Conservation (phyloP, 1,139 yeast species). For the Diutina scorzettiae region DNA sequence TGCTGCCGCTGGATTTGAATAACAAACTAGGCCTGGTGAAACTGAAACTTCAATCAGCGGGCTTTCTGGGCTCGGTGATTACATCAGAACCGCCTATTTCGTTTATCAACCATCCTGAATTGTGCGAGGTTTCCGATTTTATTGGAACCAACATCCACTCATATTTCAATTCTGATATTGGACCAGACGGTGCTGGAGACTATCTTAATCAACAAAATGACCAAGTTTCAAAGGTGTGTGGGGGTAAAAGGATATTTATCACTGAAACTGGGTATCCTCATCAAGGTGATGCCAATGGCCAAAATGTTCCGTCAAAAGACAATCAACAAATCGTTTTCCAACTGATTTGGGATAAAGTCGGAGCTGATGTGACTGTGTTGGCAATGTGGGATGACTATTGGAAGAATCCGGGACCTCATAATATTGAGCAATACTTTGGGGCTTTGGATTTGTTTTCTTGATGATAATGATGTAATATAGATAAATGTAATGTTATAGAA, state of each 20-base stretch:
- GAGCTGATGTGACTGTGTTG: conserved; percentile 54
- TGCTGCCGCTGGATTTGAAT: conserved; percentile 46
- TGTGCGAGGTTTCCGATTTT: conserved; percentile 56
- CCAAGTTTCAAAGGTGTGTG: conserved; percentile 26
- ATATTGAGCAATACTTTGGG: conserved; percentile 83
- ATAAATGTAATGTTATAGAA: too few relatives aligned
- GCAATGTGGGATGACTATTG: conserved; percentile 73
- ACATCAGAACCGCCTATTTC: conserved; percentile 86
- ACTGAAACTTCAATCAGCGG: conserved; percentile 44
- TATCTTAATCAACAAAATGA: conserved; percentile 54
- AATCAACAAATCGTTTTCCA: conserved; percentile 65
- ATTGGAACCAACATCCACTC: conserved; percentile 84
- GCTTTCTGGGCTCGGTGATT: conserved; percentile 66
- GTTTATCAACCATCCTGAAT: conserved; percentile 46
- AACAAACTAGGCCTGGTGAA: conserved; percentile 55
- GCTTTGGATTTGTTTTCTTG: conserved; percentile 19
- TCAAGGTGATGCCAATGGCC: conserved; percentile 58
- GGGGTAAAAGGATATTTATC: conserved; percentile 14
- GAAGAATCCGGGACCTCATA: conserved; percentile 79
- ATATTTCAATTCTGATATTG: conserved; percentile 53
- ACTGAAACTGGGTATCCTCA: conserved; percentile 92
- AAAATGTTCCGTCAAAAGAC: conserved; percentile 53
- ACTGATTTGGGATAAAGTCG: conserved; percentile 37
- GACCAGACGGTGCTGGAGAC: conserved; percentile 61
- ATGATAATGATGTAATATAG: background rate